Evolutionary conservation across 2,329 filamentous ascomycete species (phyloP), one percentile per base, ranked within the genome.

Genomic region (Fusarium penzigii): DNA sequence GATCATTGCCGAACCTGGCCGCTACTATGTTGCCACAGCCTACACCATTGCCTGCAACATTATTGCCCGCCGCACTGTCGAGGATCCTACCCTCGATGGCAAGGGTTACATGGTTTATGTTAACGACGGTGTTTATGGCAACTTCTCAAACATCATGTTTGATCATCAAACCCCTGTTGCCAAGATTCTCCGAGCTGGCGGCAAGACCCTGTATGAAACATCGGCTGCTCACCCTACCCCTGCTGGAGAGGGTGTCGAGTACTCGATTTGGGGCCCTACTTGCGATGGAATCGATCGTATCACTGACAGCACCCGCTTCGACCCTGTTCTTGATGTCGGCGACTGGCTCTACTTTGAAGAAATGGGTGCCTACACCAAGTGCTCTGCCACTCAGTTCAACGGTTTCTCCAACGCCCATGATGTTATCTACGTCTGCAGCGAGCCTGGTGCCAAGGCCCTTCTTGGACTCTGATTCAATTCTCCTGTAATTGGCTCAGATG

Each of bases 261-360:
- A 99, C 76, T 97, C 92, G 17, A 89, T 99, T 75, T 99, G 94
- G 93, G 94, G 94, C 6, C 94, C 94, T 1, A 97, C 94, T 14
- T 99, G 94, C 70, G 94, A 99, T 70, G 93, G 94, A 55, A 97
- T 99, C 66, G 94, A 99, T 74, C 89, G 92, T 71, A 96, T 99
- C 74, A 85, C 88, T 45, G 85, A 90, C 70, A 89, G 87, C 68
- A 90, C 89, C 71, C 83, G 81, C 56, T 90, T 97, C 66, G 77
- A 85, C 34, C 85, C 89, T 48, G 82, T 88, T 44, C 78, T 99
- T 41, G 87, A 97, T 68, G 90, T 96, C 8, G 94, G 94, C 47
- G 94, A 99, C 72, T 99, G 94, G 94, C 81, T 99, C 49, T 99
- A 96, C 78, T 99, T 99, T 74, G 91, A 97, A 76, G 86, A 96